A percentile compares a stretch with the other conserved stretches of the same genome.
These are phyloP conservation scores for Drosera spatulata DNA, from an alignment of 179 eudicot genomes.

Conservation along the genomic window DNA sequence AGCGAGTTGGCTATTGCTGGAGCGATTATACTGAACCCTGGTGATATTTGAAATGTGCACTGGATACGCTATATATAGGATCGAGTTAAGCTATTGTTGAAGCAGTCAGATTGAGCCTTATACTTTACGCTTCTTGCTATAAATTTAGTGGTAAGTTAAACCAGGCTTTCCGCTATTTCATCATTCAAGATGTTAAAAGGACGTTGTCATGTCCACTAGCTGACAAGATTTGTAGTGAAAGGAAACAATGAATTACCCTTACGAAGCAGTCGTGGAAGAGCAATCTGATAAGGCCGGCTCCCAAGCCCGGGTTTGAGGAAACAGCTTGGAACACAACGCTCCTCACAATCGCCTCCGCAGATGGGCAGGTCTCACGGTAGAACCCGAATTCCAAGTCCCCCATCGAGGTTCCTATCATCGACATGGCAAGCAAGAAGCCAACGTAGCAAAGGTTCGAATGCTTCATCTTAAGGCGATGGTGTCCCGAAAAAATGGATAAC, in stretches of 20 bases:
- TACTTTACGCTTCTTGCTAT: too few species aligned
- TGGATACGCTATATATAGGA: too few species aligned
- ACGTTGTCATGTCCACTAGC: not conserved
- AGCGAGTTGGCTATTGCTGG: too few species aligned
- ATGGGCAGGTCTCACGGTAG: slow-evolving; percentile 20
- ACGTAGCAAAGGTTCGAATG: slow-evolving; percentile 1
- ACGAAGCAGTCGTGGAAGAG: slow-evolving; percentile 50
- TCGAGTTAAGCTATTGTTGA: too few species aligned
- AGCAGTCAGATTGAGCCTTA: too few species aligned
- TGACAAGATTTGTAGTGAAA: too few species aligned
- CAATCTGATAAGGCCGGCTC: slow-evolving; percentile 34
- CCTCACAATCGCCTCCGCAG: slow-evolving; percentile 23
- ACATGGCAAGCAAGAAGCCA: not conserved
- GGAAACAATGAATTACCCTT: slow-evolving; percentile 16
- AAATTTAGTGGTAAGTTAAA: too few species aligned
- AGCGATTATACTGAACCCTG: too few species aligned
- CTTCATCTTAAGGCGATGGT: not conserved
- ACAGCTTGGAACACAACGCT: slow-evolving; percentile 13
- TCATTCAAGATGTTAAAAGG: not conserved
- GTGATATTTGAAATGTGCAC: too few species aligned
- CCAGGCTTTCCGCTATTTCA: too few species aligned
- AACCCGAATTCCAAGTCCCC: slow-evolving; percentile 11
- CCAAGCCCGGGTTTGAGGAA: slow-evolving; percentile 16
- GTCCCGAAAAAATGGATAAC: too few species aligned
- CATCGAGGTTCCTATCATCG: not conserved